Evolutionary conservation across 345 rosid species (phyloP), one percentile per base, ranked within the genome.

Genomic region (Acer campestre): DNA sequence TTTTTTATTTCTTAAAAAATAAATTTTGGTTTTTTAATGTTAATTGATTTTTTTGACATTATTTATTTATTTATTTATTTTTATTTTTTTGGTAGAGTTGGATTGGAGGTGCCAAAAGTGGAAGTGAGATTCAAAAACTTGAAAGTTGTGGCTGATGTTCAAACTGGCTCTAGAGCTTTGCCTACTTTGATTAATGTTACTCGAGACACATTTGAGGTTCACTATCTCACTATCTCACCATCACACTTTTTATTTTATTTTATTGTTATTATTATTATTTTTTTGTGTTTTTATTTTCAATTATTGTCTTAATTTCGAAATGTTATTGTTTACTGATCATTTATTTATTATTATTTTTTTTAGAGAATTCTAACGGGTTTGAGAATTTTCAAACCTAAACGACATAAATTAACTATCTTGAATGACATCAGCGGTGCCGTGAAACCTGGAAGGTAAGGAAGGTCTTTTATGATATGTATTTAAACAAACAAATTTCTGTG

Each of bases 141-240:
- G 86, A 90, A 82, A 38, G 71, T 95, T 18, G 84, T 27, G 25
- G 95, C 95, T 44, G 73, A 86, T 56, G 92, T 91, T 76, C 91
- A 88, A 81, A 88, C 83, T 35, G 95, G 94, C 23, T 83, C 87
- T 5, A 88, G 98, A 87, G 98, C 98, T 48, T 88, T 95, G 67
- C 98, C 98, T 1, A 93, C 98, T 67, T 87, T 95, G 86, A 76
- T 85, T 71, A 95, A 95, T 73, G 87, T 79, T 20, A 67, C 87
- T 67, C 98, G 90, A 42, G 86, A 95, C 78, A 62, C 84, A 11
- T 1, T 88, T 51, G 98, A 95, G 97, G 98, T 95, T 11, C 18
- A 40, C 29, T 46, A n/a, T n/a, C n/a, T 35, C 38, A 35, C 38
- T 4, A 35, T 35, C 38, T 35, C 38, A 35, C 38, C 0, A 35